These are phyloP conservation scores for Coelastrella sp. DNA, from an alignment of 139 green algal genomes.

Conservation along the genomic window DNA sequence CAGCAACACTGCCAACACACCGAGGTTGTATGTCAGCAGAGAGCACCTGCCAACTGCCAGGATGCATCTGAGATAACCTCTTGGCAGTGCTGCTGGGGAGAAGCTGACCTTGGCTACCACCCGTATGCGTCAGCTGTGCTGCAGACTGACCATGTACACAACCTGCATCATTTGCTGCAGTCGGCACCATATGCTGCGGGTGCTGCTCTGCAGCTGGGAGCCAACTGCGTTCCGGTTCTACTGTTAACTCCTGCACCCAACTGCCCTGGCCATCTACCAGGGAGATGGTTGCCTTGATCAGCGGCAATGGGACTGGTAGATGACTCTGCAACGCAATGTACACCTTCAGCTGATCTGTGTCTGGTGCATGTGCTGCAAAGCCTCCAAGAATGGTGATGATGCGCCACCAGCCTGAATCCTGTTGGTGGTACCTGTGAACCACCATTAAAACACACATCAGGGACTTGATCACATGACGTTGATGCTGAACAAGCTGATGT, in stretches of 20 bases:
- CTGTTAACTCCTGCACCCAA: not conserved
- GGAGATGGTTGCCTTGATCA: conserved; percentile 38
- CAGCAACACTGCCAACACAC: conserved; percentile 51
- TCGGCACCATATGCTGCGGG: not conserved
- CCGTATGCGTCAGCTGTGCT: conserved; percentile 6
- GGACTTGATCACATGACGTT: too few species aligned
- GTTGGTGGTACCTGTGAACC: conserved; percentile 45
- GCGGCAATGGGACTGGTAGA: conserved; percentile 52
- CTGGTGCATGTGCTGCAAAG: conserved; percentile 31
- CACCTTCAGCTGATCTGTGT: conserved; percentile 44
- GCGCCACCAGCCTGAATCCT: conserved; percentile 66
- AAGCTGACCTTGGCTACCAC: not conserved
- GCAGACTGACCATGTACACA: too few species aligned
- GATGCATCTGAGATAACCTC: conserved; percentile 27
- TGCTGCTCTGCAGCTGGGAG: conserved; percentile 11
- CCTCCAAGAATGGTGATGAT: conserved; percentile 53
- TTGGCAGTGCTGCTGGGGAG: conserved; percentile 16
- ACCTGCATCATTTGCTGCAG: not conserved
- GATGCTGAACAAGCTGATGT: too few species aligned
- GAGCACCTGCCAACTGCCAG: conserved; percentile 38
- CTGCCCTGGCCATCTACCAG: conserved; percentile 41
- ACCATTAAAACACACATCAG: too few species aligned
- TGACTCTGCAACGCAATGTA: conserved; percentile 51
- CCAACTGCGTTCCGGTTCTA: not conserved
- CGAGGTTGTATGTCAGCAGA: conserved; percentile 45